Base-by-base conservation (phyloP, 2,329 filamentous ascomycete species). In the Chaetomiaceae sp. region DNA sequence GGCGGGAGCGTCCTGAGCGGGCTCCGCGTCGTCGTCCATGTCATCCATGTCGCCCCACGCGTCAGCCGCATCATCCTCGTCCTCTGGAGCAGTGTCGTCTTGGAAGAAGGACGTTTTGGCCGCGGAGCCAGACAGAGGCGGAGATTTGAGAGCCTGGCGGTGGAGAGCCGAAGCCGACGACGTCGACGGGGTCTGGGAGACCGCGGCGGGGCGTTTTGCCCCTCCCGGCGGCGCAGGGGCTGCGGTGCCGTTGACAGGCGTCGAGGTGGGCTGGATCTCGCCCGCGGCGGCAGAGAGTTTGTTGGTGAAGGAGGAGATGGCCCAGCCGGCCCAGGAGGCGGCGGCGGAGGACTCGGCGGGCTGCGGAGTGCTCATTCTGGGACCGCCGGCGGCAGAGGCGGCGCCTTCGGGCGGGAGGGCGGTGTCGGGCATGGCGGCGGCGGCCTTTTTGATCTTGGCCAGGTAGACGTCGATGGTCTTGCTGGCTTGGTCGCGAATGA, bases 241-340 rank as follows among this genome's bases (percentile, higher is more conserved):
- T 60, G 64, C 24, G 63, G 66, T 24, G 70, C 29, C 68, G 69
- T 50, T 74, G 74, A 43, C 72, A 66, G 15, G 74, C 3, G 44
- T 18, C 2, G 47, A 20, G 18, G 56, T 41, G 1, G 80, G 69
- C 60, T 91, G 76, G 53, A 98, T 98, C 47, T 96, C 86, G 15
- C 93, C 93, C 8, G 85, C 85, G 0, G 88, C 89, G 0, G 86
- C 69, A 2, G 88, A 83, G 11, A 97, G 65, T 60, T 95, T 96
- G 67, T 97, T 97, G 2, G 93, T 97, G 62, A 98, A 98, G 1
- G 89, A 96, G 0, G 93, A 97, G 45, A 98, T 96, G 1, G 93
- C 93, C 93, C 93, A 98, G 11, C 93, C 93, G 1, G 93, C 81
- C 93, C 93, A 97, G 4, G 82, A 81, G 18, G 76, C 72, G 1